Conservation (phyloP, 2,329 filamentous ascomycete genomes). For the Neopestalotiopsis rosae region DNA sequence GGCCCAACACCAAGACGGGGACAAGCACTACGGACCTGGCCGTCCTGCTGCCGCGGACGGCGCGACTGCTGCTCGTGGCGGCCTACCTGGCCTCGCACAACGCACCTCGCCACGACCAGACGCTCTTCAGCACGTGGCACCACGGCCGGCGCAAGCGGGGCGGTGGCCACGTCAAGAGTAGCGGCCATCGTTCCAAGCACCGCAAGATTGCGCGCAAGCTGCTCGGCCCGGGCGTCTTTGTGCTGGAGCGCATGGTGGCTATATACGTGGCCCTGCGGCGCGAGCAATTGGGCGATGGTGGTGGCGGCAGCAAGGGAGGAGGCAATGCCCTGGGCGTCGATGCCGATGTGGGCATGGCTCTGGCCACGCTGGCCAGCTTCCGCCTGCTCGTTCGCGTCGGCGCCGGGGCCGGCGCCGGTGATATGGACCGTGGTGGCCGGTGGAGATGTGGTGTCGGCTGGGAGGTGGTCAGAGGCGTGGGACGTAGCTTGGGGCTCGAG, state of each 20-base stretch:
- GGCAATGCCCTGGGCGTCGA: conserved; percentile 45
- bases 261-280: conserved; percentile 72
- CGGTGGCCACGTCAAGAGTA: conserved; percentile 43
- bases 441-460: conserved; percentile 82
- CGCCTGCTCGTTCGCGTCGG: conserved; percentile 72
- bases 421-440: conserved; percentile 73
- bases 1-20: background rate
- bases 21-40: conserved; percentile 50
- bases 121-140: conserved; percentile 77
- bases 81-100: conserved; percentile 86
- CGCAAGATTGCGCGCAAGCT: conserved; percentile 79
- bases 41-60: conserved; percentile 70
- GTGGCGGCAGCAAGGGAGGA: conserved; percentile 43
- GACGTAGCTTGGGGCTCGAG: conserved; percentile 77
- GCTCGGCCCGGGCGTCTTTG: conserved; percentile 77
- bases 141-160: conserved; percentile 56
- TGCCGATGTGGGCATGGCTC: conserved; percentile 64
- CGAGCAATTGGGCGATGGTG: conserved; percentile 53
- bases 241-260: conserved; percentile 78
- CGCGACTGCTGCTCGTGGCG: conserved; percentile 75
- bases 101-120: conserved; percentile 71
- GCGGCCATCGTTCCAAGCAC: conserved; percentile 52
- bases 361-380: conserved; percentile 76
- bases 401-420: conserved; percentile 62
- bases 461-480: conserved; percentile 75